Base-by-base conservation (phyloP, 306 rosid genomes). In the Fragaria nilgerrensis region DNA sequence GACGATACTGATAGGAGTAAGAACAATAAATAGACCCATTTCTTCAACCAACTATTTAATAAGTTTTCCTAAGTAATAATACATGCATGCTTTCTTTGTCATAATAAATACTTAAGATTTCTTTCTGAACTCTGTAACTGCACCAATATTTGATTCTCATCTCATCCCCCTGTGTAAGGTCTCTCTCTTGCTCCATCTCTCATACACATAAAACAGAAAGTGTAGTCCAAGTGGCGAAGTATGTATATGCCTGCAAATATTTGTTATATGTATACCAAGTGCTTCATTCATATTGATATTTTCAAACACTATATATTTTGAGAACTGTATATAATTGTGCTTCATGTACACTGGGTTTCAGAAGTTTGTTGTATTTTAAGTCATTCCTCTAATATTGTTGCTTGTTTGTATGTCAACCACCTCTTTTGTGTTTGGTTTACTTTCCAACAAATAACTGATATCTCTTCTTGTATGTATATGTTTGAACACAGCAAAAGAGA, bases 401-500 rank as follows among this genome's bases (percentile, higher is more conserved):
- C 25, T 55, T 55, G 62, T 56, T 22, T 56, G 63, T 9, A 56
- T 22, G 32, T 10, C 32, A 9, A 56, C 16, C 32, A 4, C 16
- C 15, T 59, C 36, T 12, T 29, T 61, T 29, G 2, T 61, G 67
- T 29, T 61, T 61, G 17, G n/a, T 61, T 27, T 61, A 9, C 64
- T 22, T 58, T 20, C 14, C 7, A 2, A 15, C 22, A 4, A 3
- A 20, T 22, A 49, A 68, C 6, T 15, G 67, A 27, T 47, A 39
- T 45, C 4, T 20, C 66, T 20, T 34, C 27, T 70, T 49, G 10
- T 49, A 25, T 61, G 15, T 37, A 23, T 62, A 47, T 86, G 20
- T 81, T 85, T 85, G 23, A 62, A 62, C 70, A 74, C 52, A 77
- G 27, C 39, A 9, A 53, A 74, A 48, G 64, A 77, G 37, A 73